Base-by-base conservation (phyloP, 805 yeast genomes). In the Myxozyma sirexii region DNA sequence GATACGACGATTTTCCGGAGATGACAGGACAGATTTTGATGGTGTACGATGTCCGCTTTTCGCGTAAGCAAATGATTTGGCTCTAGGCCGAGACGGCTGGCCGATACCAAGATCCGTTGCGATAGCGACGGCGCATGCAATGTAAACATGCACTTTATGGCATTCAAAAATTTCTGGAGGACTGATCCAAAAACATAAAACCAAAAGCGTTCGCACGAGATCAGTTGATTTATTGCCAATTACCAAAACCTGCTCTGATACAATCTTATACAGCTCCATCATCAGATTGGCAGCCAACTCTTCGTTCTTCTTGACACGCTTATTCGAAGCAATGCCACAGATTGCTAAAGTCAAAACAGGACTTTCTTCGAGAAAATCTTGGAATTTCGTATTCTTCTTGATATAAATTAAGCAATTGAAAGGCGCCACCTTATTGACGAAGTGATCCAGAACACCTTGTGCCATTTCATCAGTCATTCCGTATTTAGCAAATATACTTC, bases 161-260 rank as follows among this genome's bases (percentile, higher is more conserved):
- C 87, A 88, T 64, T 85, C 88, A 65, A 88, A 88, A 66, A 88
- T 76, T 72, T 90, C 97, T 0, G 96, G 88, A 3, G 89, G 82
- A 65, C 87, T 88, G 70, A 90, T 90, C 96, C 96, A 91, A 29
- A 86, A 72, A 26, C 87, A 80, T 54, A 87, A 75, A 4, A 88
- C 68, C 19, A 87, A 69, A 51, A 88, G 74, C 19, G 85, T 75
- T 70, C 86, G 85, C 41, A 90, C 75, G 38, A 89, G 72, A 70
- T 89, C 92, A 17, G 84, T 73, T 5, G 85, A 80, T 74, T 89
- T 91, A 56, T 82, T 79, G 19, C 97, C 96, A 26, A 81, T 77
- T 7, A 86, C 79, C 73, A 90, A 73, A 10, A 86, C 80, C 68
- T 90, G 92, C 51, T 80, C 63, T 74, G 10, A 83, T 71, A 15